A percentile compares a stretch with the other conserved stretches of the same genome.
These are phyloP conservation scores for Solanum tacnaense DNA, from an alignment of 257 asterid genomes.

Conservation along the genomic window DNA sequence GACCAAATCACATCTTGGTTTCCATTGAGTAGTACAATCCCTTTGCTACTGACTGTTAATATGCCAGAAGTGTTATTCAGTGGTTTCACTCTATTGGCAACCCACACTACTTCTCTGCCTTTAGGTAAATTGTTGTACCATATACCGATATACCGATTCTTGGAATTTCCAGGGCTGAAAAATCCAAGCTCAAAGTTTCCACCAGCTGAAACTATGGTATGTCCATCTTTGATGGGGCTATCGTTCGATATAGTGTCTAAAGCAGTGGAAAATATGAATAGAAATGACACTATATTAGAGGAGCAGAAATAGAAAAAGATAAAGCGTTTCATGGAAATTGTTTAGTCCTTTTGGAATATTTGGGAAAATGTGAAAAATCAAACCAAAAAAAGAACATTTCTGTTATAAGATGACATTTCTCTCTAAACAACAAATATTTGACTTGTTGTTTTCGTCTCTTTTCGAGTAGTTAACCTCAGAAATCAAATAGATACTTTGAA, in stretches of 20 bases:
- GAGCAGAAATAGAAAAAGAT: neutral
- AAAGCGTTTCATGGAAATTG: neutral
- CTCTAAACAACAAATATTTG: neutral
- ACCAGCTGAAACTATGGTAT: neutral
- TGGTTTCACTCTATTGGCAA: conserved; percentile 13
- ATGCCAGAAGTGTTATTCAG: neutral
- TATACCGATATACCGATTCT: neutral
- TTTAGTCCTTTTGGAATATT: neutral
- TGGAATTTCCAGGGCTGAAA: conserved; percentile 2
- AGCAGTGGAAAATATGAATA: neutral
- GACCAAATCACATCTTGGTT: conserved; percentile 1
- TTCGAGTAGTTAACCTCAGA: neutral
- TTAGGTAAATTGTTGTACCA: neutral
- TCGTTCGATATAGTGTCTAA: neutral
- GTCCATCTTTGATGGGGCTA: neutral
- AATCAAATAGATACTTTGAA: neutral
- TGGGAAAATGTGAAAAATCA: neutral
- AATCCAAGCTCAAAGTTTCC: conserved; percentile 6
- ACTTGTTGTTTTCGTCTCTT: neutral
- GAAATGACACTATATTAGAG: neutral
- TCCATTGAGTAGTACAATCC: conserved; percentile 1
- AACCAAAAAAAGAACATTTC: neutral
- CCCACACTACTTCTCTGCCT: conserved; percentile 9
- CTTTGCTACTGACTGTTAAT: neutral
- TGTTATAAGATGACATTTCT: neutral